A percentile compares a stretch with the other conserved stretches of the same genome.
These are phyloP conservation scores for Solanum peruvianum DNA, from an alignment of 257 asterid species.

Conservation along the genomic window DNA sequence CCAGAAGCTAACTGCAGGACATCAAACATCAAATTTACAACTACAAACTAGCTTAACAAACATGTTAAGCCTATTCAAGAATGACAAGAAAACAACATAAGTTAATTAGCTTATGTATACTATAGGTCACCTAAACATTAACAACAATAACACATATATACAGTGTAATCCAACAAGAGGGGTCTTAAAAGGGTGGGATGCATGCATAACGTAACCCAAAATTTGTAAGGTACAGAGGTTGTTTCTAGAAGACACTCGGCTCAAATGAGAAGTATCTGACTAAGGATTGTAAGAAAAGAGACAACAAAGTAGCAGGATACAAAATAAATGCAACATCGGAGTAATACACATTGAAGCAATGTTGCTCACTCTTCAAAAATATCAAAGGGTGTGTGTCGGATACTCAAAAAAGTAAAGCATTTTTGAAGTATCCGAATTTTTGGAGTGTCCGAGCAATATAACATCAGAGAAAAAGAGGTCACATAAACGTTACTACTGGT, in stretches of 20 bases:
- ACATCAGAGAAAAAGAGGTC: neutral
- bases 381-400: neutral
- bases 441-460: neutral
- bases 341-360: neutral
- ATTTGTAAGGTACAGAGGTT: no score
- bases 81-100: neutral
- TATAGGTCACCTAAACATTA: neutral
- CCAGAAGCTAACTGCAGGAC: constrained; percentile 37
- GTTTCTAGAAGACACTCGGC: neutral
- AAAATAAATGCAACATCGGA: neutral
- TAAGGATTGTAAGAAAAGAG: neutral
- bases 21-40: neutral
- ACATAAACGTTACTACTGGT: neutral
- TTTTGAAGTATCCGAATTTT: neutral
- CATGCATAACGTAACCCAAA: no score
- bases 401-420: neutral
- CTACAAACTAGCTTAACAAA: neutral
- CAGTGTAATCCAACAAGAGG: neutral
- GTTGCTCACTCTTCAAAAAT: neutral
- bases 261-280: neutral
- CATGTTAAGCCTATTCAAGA: neutral
- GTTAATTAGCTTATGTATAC: neutral
- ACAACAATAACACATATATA: neutral
- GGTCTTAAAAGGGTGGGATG: no score
- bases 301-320: neutral